A percentile compares a stretch with the other conserved stretches of the same genome.
These are phyloP conservation scores for Panaeolus cyanescens DNA, from an alignment of 768 basidiomycete species.

Conservation along the genomic window DNA sequence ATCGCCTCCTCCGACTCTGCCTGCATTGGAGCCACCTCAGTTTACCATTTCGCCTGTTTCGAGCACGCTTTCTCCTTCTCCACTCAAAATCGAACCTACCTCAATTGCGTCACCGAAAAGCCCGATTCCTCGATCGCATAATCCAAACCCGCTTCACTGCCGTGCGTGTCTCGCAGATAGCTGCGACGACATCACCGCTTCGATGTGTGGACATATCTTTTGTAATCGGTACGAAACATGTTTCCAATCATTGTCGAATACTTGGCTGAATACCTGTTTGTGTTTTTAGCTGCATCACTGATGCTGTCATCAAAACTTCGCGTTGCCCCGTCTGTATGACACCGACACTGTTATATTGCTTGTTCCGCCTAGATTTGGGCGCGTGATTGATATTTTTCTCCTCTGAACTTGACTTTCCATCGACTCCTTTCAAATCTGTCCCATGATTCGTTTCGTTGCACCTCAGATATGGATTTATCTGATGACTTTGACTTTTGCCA, in stretches of 20 bases:
- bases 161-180: constrained; percentile 50
- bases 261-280: neutral
- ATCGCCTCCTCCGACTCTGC: constrained; percentile 2
- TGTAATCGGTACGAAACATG: constrained; percentile 47
- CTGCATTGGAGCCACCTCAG: neutral
- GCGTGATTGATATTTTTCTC: constrained; percentile 13
- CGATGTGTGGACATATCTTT: constrained; percentile 66
- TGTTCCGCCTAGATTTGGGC: constrained; percentile 54
- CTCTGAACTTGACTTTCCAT: neutral
- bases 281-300: constrained; percentile 51
- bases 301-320: constrained; percentile 44
- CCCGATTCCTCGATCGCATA: neutral
- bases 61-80: constrained; percentile 18
- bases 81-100: constrained; percentile 10
- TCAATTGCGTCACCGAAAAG: neutral
- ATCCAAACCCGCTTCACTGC: constrained; percentile 41
- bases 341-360: constrained; percentile 53
- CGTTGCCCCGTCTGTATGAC: constrained; percentile 55
- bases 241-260: neutral
- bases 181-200: constrained; percentile 55
- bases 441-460: neutral
- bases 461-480: too few relatives aligned
- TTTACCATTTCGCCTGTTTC: constrained; percentile 9
- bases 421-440: neutral
- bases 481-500: neutral